Evolutionary conservation across 768 basidiomycete genomes (phyloP).

Genomic region (Phylloporus arenicola): DNA sequence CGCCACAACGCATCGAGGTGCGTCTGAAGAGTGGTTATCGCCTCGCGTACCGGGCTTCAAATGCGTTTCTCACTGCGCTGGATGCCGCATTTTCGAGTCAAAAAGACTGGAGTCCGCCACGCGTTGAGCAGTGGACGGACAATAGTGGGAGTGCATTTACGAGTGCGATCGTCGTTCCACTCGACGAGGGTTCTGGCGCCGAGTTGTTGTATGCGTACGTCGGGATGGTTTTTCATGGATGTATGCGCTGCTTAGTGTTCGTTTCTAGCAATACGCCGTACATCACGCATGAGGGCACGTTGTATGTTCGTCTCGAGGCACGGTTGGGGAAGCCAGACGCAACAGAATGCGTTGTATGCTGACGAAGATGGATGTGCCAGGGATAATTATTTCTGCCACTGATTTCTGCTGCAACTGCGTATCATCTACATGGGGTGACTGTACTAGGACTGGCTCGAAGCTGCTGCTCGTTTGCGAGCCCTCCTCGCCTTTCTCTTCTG

Average conservation of each 20-base stretch:
- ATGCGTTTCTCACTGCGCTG: background rate
- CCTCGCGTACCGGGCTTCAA: slow-evolving; percentile 24
- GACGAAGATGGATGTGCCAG: background rate
- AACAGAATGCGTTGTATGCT: slow-evolving; percentile 45
- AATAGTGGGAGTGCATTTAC: slow-evolving; percentile 2
- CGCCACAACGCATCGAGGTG: slow-evolving; percentile 17
- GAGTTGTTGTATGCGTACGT: slow-evolving; percentile 53
- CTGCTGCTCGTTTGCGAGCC: slow-evolving; percentile 10
- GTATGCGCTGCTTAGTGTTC: background rate
- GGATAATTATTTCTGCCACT: background rate
- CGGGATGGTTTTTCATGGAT: background rate
- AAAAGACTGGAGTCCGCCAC: slow-evolving; percentile 9
- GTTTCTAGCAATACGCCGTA: slow-evolving; percentile 40
- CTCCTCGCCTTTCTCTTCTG: slow-evolving; percentile 14
- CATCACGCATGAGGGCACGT: slow-evolving; percentile 40
- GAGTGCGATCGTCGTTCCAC: slow-evolving; percentile 33
- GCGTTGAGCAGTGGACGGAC: slow-evolving; percentile 10
- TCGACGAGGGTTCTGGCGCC: slow-evolving; percentile 37
- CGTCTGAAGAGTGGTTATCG: slow-evolving; percentile 24
- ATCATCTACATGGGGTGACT: slow-evolving; percentile 2
- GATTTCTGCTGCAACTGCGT: background rate
- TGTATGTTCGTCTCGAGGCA: slow-evolving; percentile 45
- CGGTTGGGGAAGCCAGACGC: slow-evolving; percentile 33
- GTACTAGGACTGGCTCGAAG: slow-evolving; percentile 1
- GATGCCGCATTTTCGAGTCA: slow-evolving; percentile 2